Evolutionary conservation across 2,329 filamentous ascomycete genomes (phyloP), one percentile per base, ranked within the genome.

Genomic region (Colletotrichum lupini): DNA sequence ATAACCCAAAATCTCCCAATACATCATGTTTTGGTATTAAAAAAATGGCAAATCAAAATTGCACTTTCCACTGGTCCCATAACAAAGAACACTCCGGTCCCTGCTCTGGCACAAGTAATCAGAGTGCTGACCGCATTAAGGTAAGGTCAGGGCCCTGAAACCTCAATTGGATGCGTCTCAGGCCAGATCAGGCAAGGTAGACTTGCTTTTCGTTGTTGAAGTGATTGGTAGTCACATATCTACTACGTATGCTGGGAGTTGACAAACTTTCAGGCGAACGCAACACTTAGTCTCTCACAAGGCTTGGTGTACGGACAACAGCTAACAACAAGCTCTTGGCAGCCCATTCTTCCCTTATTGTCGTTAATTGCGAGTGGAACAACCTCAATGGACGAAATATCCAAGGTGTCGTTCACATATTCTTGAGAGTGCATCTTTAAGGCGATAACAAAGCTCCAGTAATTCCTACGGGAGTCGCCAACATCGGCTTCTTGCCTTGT

Each of bases 401-500:
- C 12, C 16, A 9, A 16, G 16, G 26, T 19, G 5, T 28, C 37
- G 46, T 12, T 53, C 22, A 8, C 61, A 28, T 1, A 11, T 22
- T n/a, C 5, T 22, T 9, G 5, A 37, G 35, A 28, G 19, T 9
- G 7, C 32, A 37, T 14, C 9, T 57, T 58, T 6, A 12, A 58
- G 53, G 63, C 32, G 58, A 69, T 12, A 26, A 56, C 59, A 57
- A 42, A 37, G 26, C 57, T 56, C 26, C 32, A 3, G 26, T 66
- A 37, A 12, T 22, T 71, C 57, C 56, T 42, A 57, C 55, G 24
- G 14, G 9, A 26, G 28, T 55, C 6, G 22, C 35, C 35, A 24
- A 55, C 46, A 19, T 49, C 14, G 30, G 32, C 67, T 35, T 49
- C 55, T n/a, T 61, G 67, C 46, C 61, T 52, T 46, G n/a, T 37